Evolutionary conservation across 192 early-diverging fungal species (phyloP), one percentile per base, ranked within the genome.

Genomic region (Linnemannia schmuckeri): DNA sequence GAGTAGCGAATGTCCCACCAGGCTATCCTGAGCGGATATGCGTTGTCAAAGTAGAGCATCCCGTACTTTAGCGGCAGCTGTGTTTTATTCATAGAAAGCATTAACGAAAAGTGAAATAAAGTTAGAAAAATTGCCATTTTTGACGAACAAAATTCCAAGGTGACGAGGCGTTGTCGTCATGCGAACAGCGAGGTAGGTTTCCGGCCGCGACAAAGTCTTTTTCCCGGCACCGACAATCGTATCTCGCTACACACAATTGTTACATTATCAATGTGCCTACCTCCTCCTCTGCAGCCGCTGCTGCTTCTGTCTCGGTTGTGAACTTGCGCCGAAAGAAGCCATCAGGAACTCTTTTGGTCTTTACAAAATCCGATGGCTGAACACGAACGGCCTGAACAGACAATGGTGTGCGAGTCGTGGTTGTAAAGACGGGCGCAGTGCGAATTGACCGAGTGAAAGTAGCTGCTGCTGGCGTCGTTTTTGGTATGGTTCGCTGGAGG

Each of bases 1-100:
- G 85, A 75, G 47, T 87, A 81, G 4, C 85, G 79, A 22, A 81
- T 20, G 44, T 87, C 85, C 85, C 79, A 81, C 85, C 85, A 87
- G 52, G 79, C 85, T 79, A 87, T 87, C 70, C 78, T 87, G 47
- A 87, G 79, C 37, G 85, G 85, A n/a, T 87, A 87, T 37, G 85
- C 80, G 27, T 87, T 87, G 72, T 87, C 85, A 57, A 87, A 81
- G 66, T 87, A 87, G 2, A 87, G 61, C 79, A 87, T 57, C 17
- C 85, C 85, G 30, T 87, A 87, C 70, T 87, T 66, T 10, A 87
- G 35, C 33, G 85, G 83, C n/a, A 85, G 38, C 83, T 86, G 47
- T 4, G 13, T 27, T 22, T 18, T 35, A 22, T 52, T 54, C 41
- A 42, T 42, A n/a, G 24, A 22, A 42, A 27, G 6, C 27, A 52